A percentile compares a stretch with the other conserved stretches of the same genome.
These are phyloP conservation scores for Pseudogymnoascus sp. DNA, from an alignment of 2,329 filamentous ascomycete species.

Conservation along the genomic window DNA sequence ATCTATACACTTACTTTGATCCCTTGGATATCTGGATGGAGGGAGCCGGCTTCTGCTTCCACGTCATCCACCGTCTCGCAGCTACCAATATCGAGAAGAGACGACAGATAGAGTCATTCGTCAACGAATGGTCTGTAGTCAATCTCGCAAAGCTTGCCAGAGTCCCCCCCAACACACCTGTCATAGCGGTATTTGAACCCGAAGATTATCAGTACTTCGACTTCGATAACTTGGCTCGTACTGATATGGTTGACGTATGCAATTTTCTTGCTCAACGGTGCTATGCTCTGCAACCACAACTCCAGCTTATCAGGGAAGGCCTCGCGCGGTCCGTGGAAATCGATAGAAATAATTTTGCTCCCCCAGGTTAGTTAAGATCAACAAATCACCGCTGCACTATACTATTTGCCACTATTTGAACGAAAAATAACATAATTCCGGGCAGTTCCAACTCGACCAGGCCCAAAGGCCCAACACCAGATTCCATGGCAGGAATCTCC, in stretches of 20 bases:
- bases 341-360: not conserved
- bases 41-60: conserved; percentile 26
- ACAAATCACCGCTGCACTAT: not conserved
- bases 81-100: not conserved
- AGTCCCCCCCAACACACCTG: not conserved
- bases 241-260: not conserved
- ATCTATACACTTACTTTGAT: conserved; percentile 31
- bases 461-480: not conserved
- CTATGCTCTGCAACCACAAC: not conserved
- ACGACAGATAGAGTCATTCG: conserved; percentile 5
- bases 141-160: conserved; percentile 10
- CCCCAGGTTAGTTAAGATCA: not conserved
- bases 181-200: not conserved
- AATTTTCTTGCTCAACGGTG: not conserved
- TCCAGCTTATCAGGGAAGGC: not conserved
- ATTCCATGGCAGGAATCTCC: not conserved
- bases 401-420: not conserved
- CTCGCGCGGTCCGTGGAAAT: not conserved
- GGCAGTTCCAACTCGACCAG: not conserved
- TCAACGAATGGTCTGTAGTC: not conserved
- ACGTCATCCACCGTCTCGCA: conserved; percentile 26
- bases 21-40: conserved; percentile 28
- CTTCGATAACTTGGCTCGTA: not conserved
- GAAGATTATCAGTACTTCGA: conserved; percentile 12
- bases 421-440: not conserved